These are phyloP conservation scores for Neofusicoccum umdonicola DNA, from an alignment of 2,329 filamentous ascomycete genomes.

Conservation along the genomic window DNA sequence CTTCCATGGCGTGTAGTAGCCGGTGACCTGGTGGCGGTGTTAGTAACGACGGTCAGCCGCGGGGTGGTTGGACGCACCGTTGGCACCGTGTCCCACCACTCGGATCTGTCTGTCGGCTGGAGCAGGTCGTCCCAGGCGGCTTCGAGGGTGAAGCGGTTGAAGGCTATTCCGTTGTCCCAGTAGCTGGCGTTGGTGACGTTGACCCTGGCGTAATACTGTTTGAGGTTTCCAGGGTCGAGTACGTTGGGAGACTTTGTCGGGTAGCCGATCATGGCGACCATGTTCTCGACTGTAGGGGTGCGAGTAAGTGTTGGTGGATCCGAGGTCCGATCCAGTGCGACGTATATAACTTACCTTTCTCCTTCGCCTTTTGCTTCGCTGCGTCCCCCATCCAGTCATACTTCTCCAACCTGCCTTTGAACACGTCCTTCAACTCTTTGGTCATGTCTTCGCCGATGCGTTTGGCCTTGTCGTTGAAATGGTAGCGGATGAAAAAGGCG, in stretches of 20 bases:
- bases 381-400: conserved; percentile 65
- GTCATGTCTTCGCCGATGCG: conserved; percentile 66
- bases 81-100: conserved; percentile 57
- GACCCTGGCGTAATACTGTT: conserved; percentile 56
- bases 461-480: conserved; percentile 66
- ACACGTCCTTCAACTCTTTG: conserved; percentile 67
- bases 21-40: conserved; percentile 44
- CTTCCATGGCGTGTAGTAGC: conserved; percentile 61
- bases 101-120: conserved; percentile 58
- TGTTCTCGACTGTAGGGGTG: conserved; percentile 52
- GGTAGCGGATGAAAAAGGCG: conserved; percentile 64
- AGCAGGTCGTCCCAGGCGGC: conserved; percentile 59
- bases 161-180: conserved; percentile 51
- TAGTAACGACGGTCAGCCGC: background rate
- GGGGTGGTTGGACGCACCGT: conserved; percentile 45
- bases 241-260: conserved; percentile 62
- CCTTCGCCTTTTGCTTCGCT: conserved; percentile 58
- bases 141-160: conserved; percentile 45
- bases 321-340: background rate
- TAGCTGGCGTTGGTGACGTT: conserved; percentile 51
- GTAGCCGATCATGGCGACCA: conserved; percentile 68
- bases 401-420: conserved; percentile 58
- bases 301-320: background rate
- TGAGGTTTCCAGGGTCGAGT: conserved; percentile 55
- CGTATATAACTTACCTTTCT: conserved; percentile 44